phyloP scores from a whole-genome alignment of 73 alveolate genomes.

The Tetrahymena thermophila region DNA sequence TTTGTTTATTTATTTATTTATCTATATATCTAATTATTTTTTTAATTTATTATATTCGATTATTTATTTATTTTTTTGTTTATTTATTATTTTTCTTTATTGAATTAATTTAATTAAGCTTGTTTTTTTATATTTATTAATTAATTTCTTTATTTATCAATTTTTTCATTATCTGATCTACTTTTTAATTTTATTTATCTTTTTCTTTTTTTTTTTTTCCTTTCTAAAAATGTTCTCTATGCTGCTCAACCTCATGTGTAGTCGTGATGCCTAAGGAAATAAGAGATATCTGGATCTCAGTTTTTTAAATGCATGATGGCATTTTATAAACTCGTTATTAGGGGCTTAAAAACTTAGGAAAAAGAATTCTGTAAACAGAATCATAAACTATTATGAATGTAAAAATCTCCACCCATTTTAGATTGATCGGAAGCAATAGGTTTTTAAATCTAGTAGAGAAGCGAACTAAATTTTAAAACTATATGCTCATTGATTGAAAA shows the following conservation, averaged over 20 bases:
- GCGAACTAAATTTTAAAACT: not conserved
- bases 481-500: not conserved
- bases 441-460: not conserved
- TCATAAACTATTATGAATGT: not conserved
- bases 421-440: not conserved
- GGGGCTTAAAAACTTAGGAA: not conserved
- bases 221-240: not conserved
- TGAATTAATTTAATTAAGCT: too few relatives aligned
- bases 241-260: not conserved
- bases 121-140: too few relatives aligned
- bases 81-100: too few relatives aligned
- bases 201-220: not conserved
- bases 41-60: too few relatives aligned
- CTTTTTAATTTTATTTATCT: not conserved
- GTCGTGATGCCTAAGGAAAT: not conserved
- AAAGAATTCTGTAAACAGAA: not conserved
- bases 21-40: too few relatives aligned
- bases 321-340: not conserved
- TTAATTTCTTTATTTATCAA: too few relatives aligned
- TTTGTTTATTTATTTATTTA: too few relatives aligned
- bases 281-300: slow-evolving; percentile 1
- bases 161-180: not conserved
- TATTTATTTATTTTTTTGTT: not conserved
- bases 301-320: not conserved
- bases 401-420: not conserved